phyloP scores from a whole-genome alignment of 495 filamentous ascomycete genomes.

The Penicillium pulvis region DNA sequence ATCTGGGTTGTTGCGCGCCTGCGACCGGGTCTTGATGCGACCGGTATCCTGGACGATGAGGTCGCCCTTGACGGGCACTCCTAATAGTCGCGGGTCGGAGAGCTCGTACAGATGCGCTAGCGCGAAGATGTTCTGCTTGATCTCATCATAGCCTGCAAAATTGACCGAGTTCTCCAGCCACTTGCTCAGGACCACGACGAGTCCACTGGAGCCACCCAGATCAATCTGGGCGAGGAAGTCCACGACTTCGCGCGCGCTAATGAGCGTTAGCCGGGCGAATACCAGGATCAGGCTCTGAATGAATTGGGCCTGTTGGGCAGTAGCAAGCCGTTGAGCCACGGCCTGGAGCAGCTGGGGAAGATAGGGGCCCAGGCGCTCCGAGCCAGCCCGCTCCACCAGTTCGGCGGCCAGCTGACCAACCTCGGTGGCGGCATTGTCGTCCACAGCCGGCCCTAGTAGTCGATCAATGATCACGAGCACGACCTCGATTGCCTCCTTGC shows the following conservation, averaged over 20 bases:
- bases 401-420: slow-evolving; percentile 94
- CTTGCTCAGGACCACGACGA: slow-evolving; percentile 86
- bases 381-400: slow-evolving; percentile 89
- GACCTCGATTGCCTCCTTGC: slow-evolving; percentile 84
- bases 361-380: slow-evolving; percentile 85
- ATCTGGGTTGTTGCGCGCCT: slow-evolving; percentile 82
- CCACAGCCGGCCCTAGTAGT: slow-evolving; percentile 76
- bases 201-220: slow-evolving; percentile 68
- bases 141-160: slow-evolving; percentile 96
- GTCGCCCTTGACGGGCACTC: slow-evolving; percentile 88
- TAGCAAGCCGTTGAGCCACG: slow-evolving; percentile 82
- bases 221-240: slow-evolving; percentile 85
- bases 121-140: slow-evolving; percentile 92
- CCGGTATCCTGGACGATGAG: slow-evolving; percentile 78
- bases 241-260: slow-evolving; percentile 84
- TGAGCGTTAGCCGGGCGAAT: slow-evolving; percentile 85
- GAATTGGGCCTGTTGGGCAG: slow-evolving; percentile 78
- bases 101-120: slow-evolving; percentile 86
- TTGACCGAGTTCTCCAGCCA: slow-evolving; percentile 97
- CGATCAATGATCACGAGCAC: slow-evolving; percentile 90
- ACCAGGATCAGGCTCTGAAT: slow-evolving; percentile 93
- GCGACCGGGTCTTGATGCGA: slow-evolving; percentile 90
- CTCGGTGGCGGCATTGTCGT: slow-evolving; percentile 91
- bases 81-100: slow-evolving; percentile 75
- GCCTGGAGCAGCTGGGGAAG: slow-evolving; percentile 86